Conservation (phyloP, 352 stramenopile species). For the Phytophthora pisi region DNA sequence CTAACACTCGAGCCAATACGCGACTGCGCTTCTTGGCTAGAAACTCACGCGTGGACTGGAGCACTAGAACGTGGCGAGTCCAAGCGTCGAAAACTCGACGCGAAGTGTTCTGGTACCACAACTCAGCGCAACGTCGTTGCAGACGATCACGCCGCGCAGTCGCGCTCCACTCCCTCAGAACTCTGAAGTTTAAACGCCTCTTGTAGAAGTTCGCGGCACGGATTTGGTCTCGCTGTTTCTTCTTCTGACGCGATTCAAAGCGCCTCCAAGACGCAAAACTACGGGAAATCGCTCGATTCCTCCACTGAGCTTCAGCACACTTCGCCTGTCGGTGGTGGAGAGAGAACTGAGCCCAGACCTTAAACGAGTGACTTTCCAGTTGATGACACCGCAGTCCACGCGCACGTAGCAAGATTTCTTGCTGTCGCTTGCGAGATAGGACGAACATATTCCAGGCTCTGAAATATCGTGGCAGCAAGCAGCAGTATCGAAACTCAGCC, state of each 20-base stretch:
- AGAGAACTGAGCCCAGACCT: slow-evolving; percentile 30
- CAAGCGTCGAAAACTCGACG: slow-evolving; percentile 22
- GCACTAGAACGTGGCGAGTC: slow-evolving; percentile 14
- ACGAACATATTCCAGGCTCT: slow-evolving; percentile 35
- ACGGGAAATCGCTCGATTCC: slow-evolving; percentile 12
- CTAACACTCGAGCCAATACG: slow-evolving; percentile 37
- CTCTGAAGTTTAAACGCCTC: not conserved
- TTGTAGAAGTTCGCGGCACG: slow-evolving; percentile 23
- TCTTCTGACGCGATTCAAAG: slow-evolving; percentile 18
- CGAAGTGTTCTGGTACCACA: slow-evolving; percentile 21
- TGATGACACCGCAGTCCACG: slow-evolving; percentile 41
- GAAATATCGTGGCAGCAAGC: slow-evolving; percentile 41
- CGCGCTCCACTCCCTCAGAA: slow-evolving; percentile 8
- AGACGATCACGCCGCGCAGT: slow-evolving; percentile 12
- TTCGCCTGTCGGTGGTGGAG: slow-evolving; percentile 14
- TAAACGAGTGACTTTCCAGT: slow-evolving; percentile 42
- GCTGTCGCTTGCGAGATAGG: slow-evolving; percentile 5
- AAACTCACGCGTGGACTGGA: slow-evolving; percentile 11
- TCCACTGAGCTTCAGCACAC: slow-evolving; percentile 30
- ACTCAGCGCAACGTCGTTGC: slow-evolving; percentile 8
- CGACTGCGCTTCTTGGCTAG: slow-evolving; percentile 16
- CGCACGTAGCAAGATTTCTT: slow-evolving; percentile 32
- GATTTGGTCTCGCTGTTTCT: slow-evolving; percentile 6
- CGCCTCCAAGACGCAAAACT: slow-evolving; percentile 27
- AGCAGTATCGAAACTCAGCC: slow-evolving; percentile 47